These are phyloP conservation scores for Alisma plantagoaquatica DNA, from an alignment of 106 monocot genomes.

Conservation along the genomic window DNA sequence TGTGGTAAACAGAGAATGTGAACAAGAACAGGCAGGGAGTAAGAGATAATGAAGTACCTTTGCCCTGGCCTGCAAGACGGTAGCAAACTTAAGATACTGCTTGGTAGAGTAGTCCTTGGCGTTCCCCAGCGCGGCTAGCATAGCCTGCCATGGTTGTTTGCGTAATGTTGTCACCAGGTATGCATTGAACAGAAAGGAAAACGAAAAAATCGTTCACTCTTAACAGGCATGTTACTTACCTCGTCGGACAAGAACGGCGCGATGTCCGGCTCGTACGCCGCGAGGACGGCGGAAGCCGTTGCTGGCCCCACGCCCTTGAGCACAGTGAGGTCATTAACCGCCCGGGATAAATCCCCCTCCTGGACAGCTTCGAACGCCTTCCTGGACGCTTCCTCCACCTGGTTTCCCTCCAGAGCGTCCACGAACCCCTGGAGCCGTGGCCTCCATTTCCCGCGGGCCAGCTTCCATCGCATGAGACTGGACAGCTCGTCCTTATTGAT, in stretches of 20 bases:
- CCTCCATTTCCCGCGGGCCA: conserved; percentile 93
- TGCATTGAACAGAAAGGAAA: too few relatives aligned
- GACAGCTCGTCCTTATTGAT: conserved; percentile 62
- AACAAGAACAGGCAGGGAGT: too few relatives aligned
- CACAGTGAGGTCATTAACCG: conserved; percentile 55
- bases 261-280: conserved; percentile 71
- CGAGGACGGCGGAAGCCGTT: conserved; percentile 81
- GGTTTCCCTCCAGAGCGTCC: conserved; percentile 32
- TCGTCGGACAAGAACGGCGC: conserved; percentile 98
- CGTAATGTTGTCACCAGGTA: too few relatives aligned
- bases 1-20: too few relatives aligned
- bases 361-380: conserved; percentile 59
- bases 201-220: too few relatives aligned
- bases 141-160: too few relatives aligned
- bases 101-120: conserved; percentile 89
- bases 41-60: conserved; percentile 51
- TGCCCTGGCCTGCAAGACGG: conserved; percentile 60
- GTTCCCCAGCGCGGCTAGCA: conserved; percentile 56
- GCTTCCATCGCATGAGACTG: conserved; percentile 84
- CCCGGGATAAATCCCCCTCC: conserved; percentile 46
- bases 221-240: too few relatives aligned
- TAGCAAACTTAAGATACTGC: conserved; percentile 62
- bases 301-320: conserved; percentile 90
- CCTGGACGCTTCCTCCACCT: conserved; percentile 54
- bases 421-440: conserved; percentile 70